Percentiles rank a stretch among this genome's conserved stretches.
Conservation (phyloP, 2,329 filamentous ascomycete genomes). For the Mariannaea sp. region DNA sequence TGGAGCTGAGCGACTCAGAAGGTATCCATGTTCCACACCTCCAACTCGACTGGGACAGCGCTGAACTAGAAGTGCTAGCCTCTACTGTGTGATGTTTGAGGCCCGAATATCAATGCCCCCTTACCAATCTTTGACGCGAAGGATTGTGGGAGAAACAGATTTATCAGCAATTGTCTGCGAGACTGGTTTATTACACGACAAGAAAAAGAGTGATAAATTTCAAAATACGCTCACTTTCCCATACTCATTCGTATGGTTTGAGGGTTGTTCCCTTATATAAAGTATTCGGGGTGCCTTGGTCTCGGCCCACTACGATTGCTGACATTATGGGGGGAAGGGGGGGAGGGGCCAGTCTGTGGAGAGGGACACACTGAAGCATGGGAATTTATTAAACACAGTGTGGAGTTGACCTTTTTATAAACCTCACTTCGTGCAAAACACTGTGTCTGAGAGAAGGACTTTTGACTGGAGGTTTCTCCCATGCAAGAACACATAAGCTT, state of each 20-base stretch:
- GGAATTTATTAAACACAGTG: slow-evolving; percentile 8
- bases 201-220: no score
- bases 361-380: slow-evolving; percentile 1
- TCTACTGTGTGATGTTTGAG: slow-evolving; percentile 14
- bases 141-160: no score
- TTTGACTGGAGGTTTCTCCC: neutral
- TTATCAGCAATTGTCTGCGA: no score
- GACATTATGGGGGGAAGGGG: neutral
- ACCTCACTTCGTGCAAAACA: no score
- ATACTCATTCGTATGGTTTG: neutral
- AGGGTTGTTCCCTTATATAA: neutral
- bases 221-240: no score
- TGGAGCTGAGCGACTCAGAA: no score
- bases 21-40: slow-evolving; percentile 24
- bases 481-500: neutral
- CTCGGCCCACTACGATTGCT: neutral
- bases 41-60: slow-evolving; percentile 6
- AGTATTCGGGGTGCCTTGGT: no score
- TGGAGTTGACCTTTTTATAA: neutral
- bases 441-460: slow-evolving; percentile 18
- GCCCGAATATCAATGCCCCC: no score
- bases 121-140: no score
- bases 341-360: neutral
- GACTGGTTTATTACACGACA: no score
- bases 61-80: neutral